These are phyloP conservation scores for Venturia oleaginea DNA, from an alignment of 2,329 filamentous ascomycete genomes.

Conservation along the genomic window DNA sequence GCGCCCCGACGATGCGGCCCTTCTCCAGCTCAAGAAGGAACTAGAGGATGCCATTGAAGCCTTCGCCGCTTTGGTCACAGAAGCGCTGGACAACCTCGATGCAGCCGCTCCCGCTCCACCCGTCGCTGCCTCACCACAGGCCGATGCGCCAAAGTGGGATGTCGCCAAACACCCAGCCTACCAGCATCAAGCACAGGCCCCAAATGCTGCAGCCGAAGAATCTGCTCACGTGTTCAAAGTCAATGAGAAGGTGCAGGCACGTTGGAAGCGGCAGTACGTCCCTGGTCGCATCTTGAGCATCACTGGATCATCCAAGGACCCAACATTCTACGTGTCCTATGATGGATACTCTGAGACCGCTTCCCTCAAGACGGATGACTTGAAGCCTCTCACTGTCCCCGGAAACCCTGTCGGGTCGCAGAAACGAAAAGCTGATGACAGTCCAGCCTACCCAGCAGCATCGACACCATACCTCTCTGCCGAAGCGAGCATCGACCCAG, in stretches of 20 bases:
- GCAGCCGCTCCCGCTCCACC: slow-evolving; percentile 42
- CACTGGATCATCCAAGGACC: slow-evolving; percentile 81
- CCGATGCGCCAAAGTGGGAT: slow-evolving; percentile 55
- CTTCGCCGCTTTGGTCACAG: slow-evolving; percentile 45
- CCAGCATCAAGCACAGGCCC: slow-evolving; percentile 40
- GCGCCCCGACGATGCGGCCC: slow-evolving; percentile 71
- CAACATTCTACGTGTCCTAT: slow-evolving; percentile 92
- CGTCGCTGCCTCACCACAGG: slow-evolving; percentile 33
- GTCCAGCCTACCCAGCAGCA: slow-evolving; percentile 37
- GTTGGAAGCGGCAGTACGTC: slow-evolving; percentile 92
- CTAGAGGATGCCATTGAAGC: slow-evolving; percentile 73
- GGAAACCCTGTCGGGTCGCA: slow-evolving; percentile 23
- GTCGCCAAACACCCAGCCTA: slow-evolving; percentile 72
- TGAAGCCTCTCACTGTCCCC: slow-evolving; percentile 57
- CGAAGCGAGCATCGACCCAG: slow-evolving; percentile 57
- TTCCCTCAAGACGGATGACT: slow-evolving; percentile 65
- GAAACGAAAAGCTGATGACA: slow-evolving; percentile 79
- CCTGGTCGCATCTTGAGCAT: slow-evolving; percentile 87
- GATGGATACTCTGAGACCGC: slow-evolving; percentile 78
- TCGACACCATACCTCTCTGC: slow-evolving; percentile 52
- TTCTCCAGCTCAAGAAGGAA: slow-evolving; percentile 68
- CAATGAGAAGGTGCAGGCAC: slow-evolving; percentile 83
- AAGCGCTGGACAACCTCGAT: slow-evolving; percentile 72
- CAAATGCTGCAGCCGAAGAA: slow-evolving; percentile 22
- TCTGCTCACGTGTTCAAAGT: slow-evolving; percentile 60